Percentiles rank a stretch among this genome's conserved stretches.
Conservation (phyloP, 2,329 filamentous ascomycete species). For the Fusarium burgessii region DNA sequence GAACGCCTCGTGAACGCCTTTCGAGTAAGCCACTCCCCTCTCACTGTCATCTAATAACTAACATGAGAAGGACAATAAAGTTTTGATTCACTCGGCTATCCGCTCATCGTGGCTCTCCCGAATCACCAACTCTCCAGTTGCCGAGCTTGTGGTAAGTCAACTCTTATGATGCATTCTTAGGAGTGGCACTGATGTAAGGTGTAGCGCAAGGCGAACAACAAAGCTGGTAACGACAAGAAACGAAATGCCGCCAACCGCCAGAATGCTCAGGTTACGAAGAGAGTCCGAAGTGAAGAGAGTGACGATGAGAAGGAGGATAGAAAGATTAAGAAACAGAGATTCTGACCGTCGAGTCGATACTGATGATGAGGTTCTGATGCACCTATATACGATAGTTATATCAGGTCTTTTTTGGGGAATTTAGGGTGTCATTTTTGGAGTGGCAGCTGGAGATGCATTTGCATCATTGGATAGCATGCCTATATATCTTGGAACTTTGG, state of each 20-base stretch:
- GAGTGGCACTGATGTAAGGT: not conserved
- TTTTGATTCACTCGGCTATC: constrained; percentile 43
- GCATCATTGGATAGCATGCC: not conserved
- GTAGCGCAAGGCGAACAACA: constrained; percentile 42
- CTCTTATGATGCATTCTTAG: fast-evolving
- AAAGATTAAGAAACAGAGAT: not conserved
- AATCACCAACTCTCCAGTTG: constrained; percentile 38
- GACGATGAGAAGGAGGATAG: not conserved
- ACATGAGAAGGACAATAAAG: constrained; percentile 33
- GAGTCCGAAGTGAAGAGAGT: constrained; percentile 24
- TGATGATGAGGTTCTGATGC: not conserved
- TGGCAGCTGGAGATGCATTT: not conserved
- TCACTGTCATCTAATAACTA: not conserved
- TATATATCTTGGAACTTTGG: not conserved
- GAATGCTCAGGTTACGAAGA: constrained; percentile 27
- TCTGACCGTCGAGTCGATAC: not conserved
- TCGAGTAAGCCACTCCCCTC: constrained; percentile 7
- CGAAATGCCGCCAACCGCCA: constrained; percentile 16
- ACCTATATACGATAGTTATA: constrained; percentile 6
- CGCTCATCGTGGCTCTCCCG: constrained; percentile 38
- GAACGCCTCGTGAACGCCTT: constrained; percentile 40
- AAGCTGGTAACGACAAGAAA: constrained; percentile 43
- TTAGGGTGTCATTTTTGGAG: not conserved
- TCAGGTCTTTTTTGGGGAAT: not conserved
- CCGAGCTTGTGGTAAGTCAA: constrained; percentile 35